Percentiles rank a stretch among this genome's conserved stretches.
These are phyloP conservation scores for Primulina huaijiensis DNA, from an alignment of 257 asterid species.

Conservation along the genomic window DNA sequence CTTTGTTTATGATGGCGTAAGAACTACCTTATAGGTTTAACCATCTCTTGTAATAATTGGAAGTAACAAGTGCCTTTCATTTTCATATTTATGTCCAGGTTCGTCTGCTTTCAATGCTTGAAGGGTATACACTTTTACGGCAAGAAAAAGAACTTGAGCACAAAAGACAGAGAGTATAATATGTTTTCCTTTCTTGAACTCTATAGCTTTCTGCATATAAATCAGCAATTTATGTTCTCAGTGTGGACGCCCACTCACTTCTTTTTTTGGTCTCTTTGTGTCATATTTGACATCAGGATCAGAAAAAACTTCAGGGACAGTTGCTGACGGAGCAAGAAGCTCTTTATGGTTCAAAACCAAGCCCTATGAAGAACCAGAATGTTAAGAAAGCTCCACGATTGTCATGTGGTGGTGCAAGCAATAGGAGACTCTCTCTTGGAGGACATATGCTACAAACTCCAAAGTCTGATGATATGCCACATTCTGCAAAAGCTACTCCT, in stretches of 20 bases:
- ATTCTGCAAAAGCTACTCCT: slow-evolving; percentile 44
- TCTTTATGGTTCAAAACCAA: slow-evolving; percentile 59
- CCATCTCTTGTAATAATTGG: not conserved
- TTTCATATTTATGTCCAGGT: slow-evolving; percentile 42
- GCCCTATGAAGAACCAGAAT: slow-evolving; percentile 62
- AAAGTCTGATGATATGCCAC: slow-evolving; percentile 39
- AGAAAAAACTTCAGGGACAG: slow-evolving; percentile 69
- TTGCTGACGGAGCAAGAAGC: slow-evolving; percentile 54
- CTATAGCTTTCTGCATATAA: slow-evolving; percentile 5
- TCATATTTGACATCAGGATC: slow-evolving; percentile 55
- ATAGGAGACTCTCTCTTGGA: slow-evolving; percentile 57
- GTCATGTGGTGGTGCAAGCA: slow-evolving; percentile 55
- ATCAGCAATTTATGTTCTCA: not conserved
- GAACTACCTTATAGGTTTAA: slow-evolving; percentile 24
- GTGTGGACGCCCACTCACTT: slow-evolving; percentile 10
- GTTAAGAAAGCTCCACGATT: slow-evolving; percentile 50
- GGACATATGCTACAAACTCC: slow-evolving; percentile 48
- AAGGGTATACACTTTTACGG: slow-evolving; percentile 60
- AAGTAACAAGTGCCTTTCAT: not conserved
- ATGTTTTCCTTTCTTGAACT: not conserved
- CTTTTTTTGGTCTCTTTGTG: not conserved
- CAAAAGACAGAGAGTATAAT: slow-evolving; percentile 76
- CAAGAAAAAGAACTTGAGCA: slow-evolving; percentile 87
- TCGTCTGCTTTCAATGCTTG: slow-evolving; percentile 81
- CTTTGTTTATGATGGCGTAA: slow-evolving; percentile 88